phyloP scores from a whole-genome alignment of 345 rosid genomes.

The Cardamine chenopodiifolia region DNA sequence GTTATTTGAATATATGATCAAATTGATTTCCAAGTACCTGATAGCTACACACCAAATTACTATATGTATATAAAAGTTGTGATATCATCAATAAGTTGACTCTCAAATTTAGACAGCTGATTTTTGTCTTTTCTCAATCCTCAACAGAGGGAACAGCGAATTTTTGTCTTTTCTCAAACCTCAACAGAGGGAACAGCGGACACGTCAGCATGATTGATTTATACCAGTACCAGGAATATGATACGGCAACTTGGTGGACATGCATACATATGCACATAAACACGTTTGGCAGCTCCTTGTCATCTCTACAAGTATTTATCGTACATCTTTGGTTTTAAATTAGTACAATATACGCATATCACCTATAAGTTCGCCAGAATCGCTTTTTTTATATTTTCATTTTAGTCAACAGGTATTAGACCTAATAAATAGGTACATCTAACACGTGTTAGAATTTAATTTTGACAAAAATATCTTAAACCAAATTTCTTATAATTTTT shows the following conservation, averaged over 20 bases:
- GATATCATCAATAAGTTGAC: constrained; percentile 39
- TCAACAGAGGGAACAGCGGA: constrained; percentile 20
- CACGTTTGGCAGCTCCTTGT: background rate
- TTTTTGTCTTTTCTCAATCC: too few species aligned
- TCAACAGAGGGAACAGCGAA: constrained; percentile 19
- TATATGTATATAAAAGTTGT: background rate
- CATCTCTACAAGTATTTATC: background rate
- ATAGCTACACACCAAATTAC: constrained; percentile 17
- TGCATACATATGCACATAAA: constrained; percentile 23
- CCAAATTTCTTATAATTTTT: too few species aligned
- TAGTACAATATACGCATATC: constrained; percentile 4
- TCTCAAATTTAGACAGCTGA: too few species aligned
- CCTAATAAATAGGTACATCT: too few species aligned
- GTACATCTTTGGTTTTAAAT: background rate
- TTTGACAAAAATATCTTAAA: too few species aligned
- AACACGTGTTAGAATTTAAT: too few species aligned
- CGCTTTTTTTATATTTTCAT: too few species aligned
- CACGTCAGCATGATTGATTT: constrained; percentile 18
- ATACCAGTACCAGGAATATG: constrained; percentile 15
- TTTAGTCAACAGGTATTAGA: too few species aligned
- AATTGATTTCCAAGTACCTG: constrained; percentile 16
- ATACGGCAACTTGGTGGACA: constrained; percentile 8
- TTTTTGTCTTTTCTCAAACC: constrained; percentile 34
- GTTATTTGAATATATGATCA: background rate
- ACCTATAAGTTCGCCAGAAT: constrained; percentile 11